Evolutionary conservation across 768 basidiomycete genomes (phyloP), one percentile per base, ranked within the genome.

Genomic region (Tylopilus rubrobrunneus): DNA sequence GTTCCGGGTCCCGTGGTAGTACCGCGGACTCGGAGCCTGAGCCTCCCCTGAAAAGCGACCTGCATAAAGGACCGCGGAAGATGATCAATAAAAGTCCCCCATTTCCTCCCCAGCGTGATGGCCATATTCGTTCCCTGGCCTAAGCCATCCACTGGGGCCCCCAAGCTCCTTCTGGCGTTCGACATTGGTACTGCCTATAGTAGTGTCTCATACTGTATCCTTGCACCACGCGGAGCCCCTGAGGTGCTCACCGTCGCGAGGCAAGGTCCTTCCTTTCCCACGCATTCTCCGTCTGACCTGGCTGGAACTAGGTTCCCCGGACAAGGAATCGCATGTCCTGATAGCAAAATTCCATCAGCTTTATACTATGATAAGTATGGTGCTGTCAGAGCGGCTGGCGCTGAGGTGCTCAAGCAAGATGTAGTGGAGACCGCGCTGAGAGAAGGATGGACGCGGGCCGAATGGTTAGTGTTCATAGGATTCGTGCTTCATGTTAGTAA

Each of bases 301-400:
- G 37, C 31, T 33, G 1, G 39, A 14, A 33, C 4, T 28, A 78
- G 77, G 51, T 78, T 71, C 50, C 76, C 75, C 3, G 68, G 62
- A 2, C 43, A 75, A 50, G 68, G 71, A 40, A 57, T 68, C 7
- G 68, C 68, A n/a, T 67, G 72, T 5, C 71, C 73, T 8, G 71
- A 75, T 36, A 72, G 71, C 5, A 79, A 78, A 53, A 74, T 78
- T 3, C 77, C 75, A 0, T 74, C 76, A 1, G 59, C 78, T 37
- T 59, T 78, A 7, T 75, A 74, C 53, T 79, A 79, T 48, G 76
- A 77, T 57, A 33, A 55, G 17, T 51, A 56, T 9, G 77, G 76
- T 0, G 46, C 48, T 1, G 60, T 73, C 9, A 64, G 56, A 36
- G 78, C 76, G 0, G 66, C 68, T n/a, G 78, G 78, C 0, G 74